Evolutionary conservation across 495 filamentous ascomycete species (phyloP), one percentile per base, ranked within the genome.

Genomic region (Podospora comata): DNA sequence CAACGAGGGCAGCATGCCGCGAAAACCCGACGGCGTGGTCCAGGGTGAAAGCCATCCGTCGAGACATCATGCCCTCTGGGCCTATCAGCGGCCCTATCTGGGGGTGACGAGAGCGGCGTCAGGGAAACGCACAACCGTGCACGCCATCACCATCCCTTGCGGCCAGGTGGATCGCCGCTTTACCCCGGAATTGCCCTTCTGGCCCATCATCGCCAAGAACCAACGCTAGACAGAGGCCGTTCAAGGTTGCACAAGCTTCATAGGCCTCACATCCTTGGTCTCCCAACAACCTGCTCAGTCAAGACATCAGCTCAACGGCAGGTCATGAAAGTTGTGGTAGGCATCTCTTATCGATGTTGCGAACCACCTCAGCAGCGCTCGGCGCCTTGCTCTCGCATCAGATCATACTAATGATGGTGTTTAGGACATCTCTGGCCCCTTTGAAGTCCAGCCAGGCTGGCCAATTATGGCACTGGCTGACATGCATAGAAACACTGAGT

Each of bases 171-270:
- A 20, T 32, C 61, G 34, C 61, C 44, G 54, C 53, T 62, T 70
- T 70, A 72, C 70, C 67, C 70, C 68, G 60, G 63, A 67, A 68
- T 73, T 66, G 65, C 23, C 65, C 55, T 65, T 68, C 66, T 68
- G 60, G 70, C 59, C 66, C 71, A 65, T 68, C 62, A 69, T 67
- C 61, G 61, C 59, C 63, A 57, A 68, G 61, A 63, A 19, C 32
- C 34, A 32, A 63, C 61, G 30, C 61, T 63, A 63, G 23, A 28
- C 30, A n/a, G 61, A 20, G 19, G 2, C 28, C 18, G 30, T 32
- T 44, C 30, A 20, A 9, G 4, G 18, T 32, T 18, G 27, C 18
- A 34, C 61, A 32, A 20, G 30, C 19, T 39, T 63, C 30, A 48
- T 13, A 32, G 27, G 16, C 30, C 61, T 63, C 30, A 5, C 26